Evolutionary conservation across 495 filamentous ascomycete genomes (phyloP).

Genomic region (Achaetomiella virescens): DNA sequence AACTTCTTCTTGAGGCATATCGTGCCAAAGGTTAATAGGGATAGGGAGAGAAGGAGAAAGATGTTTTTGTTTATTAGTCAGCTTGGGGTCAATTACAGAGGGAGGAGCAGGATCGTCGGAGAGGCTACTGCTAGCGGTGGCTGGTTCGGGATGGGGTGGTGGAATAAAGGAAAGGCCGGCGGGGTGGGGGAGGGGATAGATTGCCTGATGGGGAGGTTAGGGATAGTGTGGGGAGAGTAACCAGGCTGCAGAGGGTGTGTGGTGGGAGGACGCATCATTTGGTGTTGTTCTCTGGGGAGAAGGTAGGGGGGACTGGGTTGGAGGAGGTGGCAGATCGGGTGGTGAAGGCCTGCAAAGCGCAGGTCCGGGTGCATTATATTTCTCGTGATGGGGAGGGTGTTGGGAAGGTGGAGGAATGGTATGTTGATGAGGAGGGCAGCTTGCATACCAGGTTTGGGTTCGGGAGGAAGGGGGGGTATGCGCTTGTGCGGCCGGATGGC

Average conservation of each 20-base stretch:
- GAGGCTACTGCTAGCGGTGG: constrained; percentile 8
- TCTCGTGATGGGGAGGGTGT: constrained; percentile 2
- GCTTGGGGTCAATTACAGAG: constrained; percentile 35
- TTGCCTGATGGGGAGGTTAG: constrained; percentile 26
- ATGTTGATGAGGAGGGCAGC: constrained; percentile 25
- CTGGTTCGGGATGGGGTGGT: constrained; percentile 18
- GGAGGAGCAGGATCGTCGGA: constrained; percentile 26
- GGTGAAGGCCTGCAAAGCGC: constrained; percentile 5
- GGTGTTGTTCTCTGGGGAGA: constrained; percentile 31
- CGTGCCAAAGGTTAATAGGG: constrained; percentile 28
- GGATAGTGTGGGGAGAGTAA: neutral
- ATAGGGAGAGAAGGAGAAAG: constrained; percentile 8
- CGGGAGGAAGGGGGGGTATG: constrained; percentile 24
- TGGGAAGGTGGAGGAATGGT: neutral
- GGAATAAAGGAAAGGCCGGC: too few species aligned
- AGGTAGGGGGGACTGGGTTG: constrained; percentile 6
- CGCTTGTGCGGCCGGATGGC: constrained; percentile 37
- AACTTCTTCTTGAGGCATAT: constrained; percentile 31
- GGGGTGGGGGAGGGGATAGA: constrained; percentile 28
- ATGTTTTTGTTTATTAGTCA: constrained; percentile 34
- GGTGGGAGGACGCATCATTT: constrained; percentile 24
- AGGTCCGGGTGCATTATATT: constrained; percentile 17
- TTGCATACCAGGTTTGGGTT: constrained; percentile 35
- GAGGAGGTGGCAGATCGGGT: constrained; percentile 12
- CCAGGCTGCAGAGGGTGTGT: constrained; percentile 27